Evolutionary conservation across 2,329 filamentous ascomycete species (phyloP).

Genomic region (Colletotrichum lindemuthianum): DNA sequence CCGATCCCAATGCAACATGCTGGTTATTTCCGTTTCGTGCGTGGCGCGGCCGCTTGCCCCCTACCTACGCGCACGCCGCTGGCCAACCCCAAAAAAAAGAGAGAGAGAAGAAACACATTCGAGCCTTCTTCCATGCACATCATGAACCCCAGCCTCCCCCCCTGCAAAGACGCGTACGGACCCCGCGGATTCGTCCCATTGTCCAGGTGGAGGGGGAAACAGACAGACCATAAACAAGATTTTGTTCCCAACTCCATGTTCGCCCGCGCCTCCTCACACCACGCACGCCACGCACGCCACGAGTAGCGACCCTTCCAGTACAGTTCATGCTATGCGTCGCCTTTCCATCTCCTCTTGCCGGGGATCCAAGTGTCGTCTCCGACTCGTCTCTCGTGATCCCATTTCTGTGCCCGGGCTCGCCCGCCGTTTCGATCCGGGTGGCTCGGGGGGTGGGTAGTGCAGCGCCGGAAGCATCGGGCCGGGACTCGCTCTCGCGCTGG

Average conservation of each 20-base stretch:
- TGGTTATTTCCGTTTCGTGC: slow-evolving; percentile 23
- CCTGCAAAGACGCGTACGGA: too few species aligned
- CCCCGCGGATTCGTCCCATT: too few species aligned
- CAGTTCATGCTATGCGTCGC: slow-evolving; percentile 31
- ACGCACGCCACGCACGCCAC: slow-evolving; percentile 5
- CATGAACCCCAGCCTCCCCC: slow-evolving; percentile 10
- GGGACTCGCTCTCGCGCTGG: slow-evolving; percentile 55
- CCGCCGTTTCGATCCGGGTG: slow-evolving; percentile 60
- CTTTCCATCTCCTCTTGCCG: slow-evolving; percentile 36
- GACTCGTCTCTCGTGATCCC: slow-evolving; percentile 55
- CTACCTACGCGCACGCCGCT: too few species aligned
- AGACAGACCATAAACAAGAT: slow-evolving; percentile 5
- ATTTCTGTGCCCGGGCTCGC: slow-evolving; percentile 56
- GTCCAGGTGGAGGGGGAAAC: too few species aligned
- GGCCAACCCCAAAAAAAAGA: background rate
- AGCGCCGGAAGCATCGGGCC: slow-evolving; percentile 50
- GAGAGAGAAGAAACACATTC: slow-evolving; percentile 12
- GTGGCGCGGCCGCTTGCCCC: too few species aligned
- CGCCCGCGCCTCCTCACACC: background rate
- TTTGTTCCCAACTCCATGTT: slow-evolving; percentile 34
- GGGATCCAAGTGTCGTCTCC: slow-evolving; percentile 47
- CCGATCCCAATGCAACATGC: slow-evolving; percentile 35
- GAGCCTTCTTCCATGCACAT: slow-evolving; percentile 27
- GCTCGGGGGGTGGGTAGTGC: slow-evolving; percentile 50
- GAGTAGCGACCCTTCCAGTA: slow-evolving; percentile 9